phyloP scores from a whole-genome alignment of 306 rosid genomes.

The Casuarina glauca region DNA sequence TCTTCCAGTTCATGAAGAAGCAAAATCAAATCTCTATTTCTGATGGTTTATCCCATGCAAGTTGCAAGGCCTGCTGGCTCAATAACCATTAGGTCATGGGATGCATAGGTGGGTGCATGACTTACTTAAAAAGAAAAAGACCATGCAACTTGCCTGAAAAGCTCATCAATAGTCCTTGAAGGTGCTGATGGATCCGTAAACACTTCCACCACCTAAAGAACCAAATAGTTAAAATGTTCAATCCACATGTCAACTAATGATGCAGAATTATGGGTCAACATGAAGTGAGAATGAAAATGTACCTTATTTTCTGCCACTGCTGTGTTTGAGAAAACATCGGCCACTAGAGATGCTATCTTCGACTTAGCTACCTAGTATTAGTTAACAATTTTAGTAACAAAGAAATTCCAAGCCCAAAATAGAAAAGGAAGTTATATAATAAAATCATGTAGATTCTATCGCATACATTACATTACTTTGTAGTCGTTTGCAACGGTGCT shows the following conservation, averaged over 20 bases:
- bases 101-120: too few relatives aligned
- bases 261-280: too few relatives aligned
- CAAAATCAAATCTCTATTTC: neutral
- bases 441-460: slow-evolving; percentile 43
- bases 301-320: slow-evolving; percentile 94
- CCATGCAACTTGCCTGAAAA: slow-evolving; percentile 57
- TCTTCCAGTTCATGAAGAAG: neutral
- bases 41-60: too few relatives aligned
- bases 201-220: slow-evolving; percentile 72
- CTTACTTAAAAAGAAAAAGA: too few relatives aligned
- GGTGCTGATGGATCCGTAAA: slow-evolving; percentile 74
- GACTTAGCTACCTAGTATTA: slow-evolving; percentile 65
- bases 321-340: slow-evolving; percentile 89
- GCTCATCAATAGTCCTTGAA: slow-evolving; percentile 59
- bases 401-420: neutral
- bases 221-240: neutral
- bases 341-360: slow-evolving; percentile 81
- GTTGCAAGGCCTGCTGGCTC: too few relatives aligned
- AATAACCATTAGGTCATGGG: too few relatives aligned
- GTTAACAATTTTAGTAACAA: neutral
- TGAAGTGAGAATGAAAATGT: neutral
- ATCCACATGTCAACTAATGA: slow-evolving; percentile 5
- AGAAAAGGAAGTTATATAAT: slow-evolving; percentile 9
- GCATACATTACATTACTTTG: slow-evolving; percentile 99
- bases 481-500: slow-evolving; percentile 69